Conservation (phyloP, 345 rosid species). For the Heritiera littoralis region DNA sequence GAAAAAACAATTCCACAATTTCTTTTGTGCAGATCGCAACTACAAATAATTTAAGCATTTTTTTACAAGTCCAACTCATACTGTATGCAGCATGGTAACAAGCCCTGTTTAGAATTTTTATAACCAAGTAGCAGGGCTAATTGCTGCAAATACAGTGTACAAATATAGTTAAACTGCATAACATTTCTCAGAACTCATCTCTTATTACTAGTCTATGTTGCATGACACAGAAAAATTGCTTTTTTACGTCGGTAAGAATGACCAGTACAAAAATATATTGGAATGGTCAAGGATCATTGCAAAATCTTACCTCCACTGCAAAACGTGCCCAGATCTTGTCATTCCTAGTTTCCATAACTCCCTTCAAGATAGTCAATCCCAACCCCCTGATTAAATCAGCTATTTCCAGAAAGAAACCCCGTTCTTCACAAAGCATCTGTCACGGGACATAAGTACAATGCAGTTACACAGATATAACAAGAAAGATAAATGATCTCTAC, state of each 20-base stretch:
- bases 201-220: neutral
- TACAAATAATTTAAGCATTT: neutral
- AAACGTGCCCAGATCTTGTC: constrained; percentile 93
- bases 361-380: constrained; percentile 95
- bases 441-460: constrained; percentile 9
- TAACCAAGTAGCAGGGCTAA: neutral
- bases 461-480: constrained; percentile 5
- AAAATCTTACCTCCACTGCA: constrained; percentile 72
- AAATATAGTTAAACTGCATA: neutral
- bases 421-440: constrained; percentile 94
- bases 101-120: neutral
- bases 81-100: neutral
- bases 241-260: neutral
- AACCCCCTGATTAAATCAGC: constrained; percentile 86
- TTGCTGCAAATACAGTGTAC: neutral
- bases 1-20: neutral
- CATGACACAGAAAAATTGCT: neutral
- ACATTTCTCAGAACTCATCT: neutral
- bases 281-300: neutral
- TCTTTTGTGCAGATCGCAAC: neutral
- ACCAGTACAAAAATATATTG: neutral
- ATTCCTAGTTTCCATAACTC: constrained; percentile 75
- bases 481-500: constrained; percentile 11
- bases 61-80: neutral
- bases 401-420: constrained; percentile 93